Percentiles rank a stretch among this genome's conserved stretches.
phyloP scores from a whole-genome alignment of 139 green algal species.

The Ulvella scutata region DNA sequence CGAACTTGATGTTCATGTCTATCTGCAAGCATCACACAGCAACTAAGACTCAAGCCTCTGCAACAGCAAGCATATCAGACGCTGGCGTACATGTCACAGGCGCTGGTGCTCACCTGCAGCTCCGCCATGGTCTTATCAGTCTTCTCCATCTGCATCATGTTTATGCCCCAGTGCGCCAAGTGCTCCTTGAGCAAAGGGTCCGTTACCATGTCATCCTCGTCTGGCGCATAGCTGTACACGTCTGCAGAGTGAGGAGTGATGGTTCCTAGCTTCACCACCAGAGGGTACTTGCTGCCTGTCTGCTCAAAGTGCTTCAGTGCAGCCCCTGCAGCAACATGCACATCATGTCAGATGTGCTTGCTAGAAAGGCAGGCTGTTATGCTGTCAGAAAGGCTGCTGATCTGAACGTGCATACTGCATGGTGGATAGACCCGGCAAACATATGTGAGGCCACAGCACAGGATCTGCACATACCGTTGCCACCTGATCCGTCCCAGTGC shows the following conservation, averaged over 20 bases:
- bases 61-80: neutral
- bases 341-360: neutral
- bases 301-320: constrained; percentile 82
- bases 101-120: constrained; percentile 34
- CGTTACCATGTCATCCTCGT: constrained; percentile 95
- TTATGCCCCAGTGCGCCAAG: constrained; percentile 94
- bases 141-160: constrained; percentile 95
- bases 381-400: neutral
- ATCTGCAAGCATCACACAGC: constrained; percentile 18
- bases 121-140: constrained; percentile 95
- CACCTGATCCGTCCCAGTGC: constrained; percentile 73
- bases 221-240: constrained; percentile 66
- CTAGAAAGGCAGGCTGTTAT: no score
- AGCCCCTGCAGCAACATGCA: constrained; percentile 12
- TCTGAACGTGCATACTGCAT: no score
- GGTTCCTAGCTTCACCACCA: constrained; percentile 96
- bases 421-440: no score
- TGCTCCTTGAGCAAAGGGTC: constrained; percentile 63
- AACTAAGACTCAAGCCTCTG: neutral
- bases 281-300: constrained; percentile 71
- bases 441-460: no score
- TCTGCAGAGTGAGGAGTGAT: constrained; percentile 82
- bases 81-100: neutral
- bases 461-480: constrained; percentile 44
- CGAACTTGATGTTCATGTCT: constrained; percentile 72